These are phyloP conservation scores for Spinacia oleracea DNA, from an alignment of 179 eudicot species.

Conservation along the genomic window DNA sequence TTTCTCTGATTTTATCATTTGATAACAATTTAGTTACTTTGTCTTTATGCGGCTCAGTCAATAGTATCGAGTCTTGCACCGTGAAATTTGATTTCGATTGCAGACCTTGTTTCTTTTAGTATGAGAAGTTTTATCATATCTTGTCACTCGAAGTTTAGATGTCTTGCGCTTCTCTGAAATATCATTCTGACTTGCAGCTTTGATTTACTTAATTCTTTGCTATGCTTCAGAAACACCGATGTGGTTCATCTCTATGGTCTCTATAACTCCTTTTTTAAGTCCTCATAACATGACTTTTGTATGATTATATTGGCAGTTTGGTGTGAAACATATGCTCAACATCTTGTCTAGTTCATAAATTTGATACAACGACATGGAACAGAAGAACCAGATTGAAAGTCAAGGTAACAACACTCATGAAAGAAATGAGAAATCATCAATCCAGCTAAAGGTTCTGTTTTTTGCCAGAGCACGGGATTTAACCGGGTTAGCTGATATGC, in stretches of 20 bases:
- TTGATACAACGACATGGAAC: constrained; percentile 25
- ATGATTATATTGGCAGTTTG: background rate
- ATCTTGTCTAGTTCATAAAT: constrained; percentile 2
- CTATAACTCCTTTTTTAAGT: background rate
- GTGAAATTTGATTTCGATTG: background rate
- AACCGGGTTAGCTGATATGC: constrained; percentile 64
- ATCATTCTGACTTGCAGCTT: background rate
- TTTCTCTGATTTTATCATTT: background rate
- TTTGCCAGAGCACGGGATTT: constrained; percentile 95
- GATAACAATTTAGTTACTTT: background rate
- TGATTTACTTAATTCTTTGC: background rate
- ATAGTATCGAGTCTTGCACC: background rate
- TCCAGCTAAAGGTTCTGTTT: constrained; percentile 76
- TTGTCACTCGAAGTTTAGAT: background rate
- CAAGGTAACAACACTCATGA: constrained; percentile 12
- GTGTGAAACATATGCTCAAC: background rate
- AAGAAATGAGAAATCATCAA: constrained; percentile 28
- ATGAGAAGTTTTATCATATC: background rate
- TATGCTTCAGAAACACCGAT: background rate
- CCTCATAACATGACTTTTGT: background rate
- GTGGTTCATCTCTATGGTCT: background rate
- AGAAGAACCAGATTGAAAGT: constrained; percentile 23
- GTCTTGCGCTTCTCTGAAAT: background rate
- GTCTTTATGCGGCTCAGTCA: background rate
- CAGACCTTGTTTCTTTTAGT: background rate